Conservation (phyloP, 495 filamentous ascomycete genomes). For the Cairneyella variabilis region DNA sequence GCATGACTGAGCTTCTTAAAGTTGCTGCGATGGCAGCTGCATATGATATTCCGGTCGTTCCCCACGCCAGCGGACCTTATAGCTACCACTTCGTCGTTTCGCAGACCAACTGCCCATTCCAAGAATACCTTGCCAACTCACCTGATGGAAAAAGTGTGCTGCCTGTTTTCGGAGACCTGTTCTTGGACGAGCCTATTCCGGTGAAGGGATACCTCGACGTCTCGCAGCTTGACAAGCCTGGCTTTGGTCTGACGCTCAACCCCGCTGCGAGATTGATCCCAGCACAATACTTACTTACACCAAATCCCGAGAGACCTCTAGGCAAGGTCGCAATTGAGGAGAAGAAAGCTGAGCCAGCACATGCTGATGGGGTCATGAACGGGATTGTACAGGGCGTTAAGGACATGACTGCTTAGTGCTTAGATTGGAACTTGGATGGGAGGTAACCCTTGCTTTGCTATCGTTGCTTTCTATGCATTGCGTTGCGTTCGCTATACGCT, state of each 20-base stretch:
- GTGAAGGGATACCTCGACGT: constrained; percentile 75
- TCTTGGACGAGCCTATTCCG: constrained; percentile 87
- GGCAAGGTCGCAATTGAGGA: constrained; percentile 19
- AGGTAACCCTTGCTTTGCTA: neutral
- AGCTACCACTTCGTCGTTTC: constrained; percentile 93
- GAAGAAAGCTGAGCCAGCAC: constrained; percentile 15
- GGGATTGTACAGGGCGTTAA: constrained; percentile 24
- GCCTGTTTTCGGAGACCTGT: constrained; percentile 88
- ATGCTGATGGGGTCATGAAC: neutral
- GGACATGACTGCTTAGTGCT: constrained; percentile 21
- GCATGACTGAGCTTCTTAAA: constrained; percentile 86
- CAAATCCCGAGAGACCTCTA: constrained; percentile 62
- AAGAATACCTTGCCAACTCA: constrained; percentile 91
- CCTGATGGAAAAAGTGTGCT: constrained; percentile 82
- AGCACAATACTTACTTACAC: constrained; percentile 64
- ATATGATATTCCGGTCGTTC: constrained; percentile 92
- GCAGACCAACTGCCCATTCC: constrained; percentile 86
- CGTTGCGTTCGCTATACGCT: too few species aligned
- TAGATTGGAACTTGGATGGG: neutral
- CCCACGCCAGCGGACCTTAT: constrained; percentile 87
- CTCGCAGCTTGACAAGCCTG: constrained; percentile 78
- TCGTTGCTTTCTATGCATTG: too few species aligned
- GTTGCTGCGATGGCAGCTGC: constrained; percentile 83
- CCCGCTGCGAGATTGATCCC: constrained; percentile 74
- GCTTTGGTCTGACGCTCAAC: constrained; percentile 85